Conservation (phyloP, 2,329 filamentous ascomycete species). For the Pyricularia sp. region DNA sequence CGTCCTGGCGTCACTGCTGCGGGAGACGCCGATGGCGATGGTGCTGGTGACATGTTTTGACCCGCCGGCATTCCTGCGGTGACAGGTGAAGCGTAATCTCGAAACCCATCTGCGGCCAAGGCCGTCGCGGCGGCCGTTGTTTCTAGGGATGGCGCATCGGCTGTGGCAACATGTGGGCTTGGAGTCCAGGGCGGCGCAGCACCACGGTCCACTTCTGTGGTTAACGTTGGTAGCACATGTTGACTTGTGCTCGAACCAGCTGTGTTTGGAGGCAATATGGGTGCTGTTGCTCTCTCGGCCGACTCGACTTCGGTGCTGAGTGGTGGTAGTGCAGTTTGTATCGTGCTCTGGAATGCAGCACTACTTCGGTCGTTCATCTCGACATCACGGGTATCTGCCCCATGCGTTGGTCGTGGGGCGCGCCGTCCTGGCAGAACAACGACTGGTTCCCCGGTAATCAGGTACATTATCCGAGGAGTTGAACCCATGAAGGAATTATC, state of each 20-base stretch:
- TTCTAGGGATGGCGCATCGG: not conserved
- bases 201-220: not conserved
- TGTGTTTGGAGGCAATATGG: not conserved
- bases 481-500: conserved; percentile 11
- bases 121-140: not conserved
- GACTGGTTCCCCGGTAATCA: conserved; percentile 13
- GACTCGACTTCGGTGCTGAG: not conserved
- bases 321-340: not conserved
- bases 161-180: not conserved
- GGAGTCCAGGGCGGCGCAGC: not conserved
- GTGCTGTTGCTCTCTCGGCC: not conserved
- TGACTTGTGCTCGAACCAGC: not conserved
- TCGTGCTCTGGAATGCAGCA: not conserved
- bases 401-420: conserved; percentile 9
- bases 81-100: not conserved
- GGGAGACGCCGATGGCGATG: not conserved
- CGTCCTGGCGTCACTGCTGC: not conserved
- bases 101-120: not conserved
- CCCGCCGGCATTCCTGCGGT: not conserved
- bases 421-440: conserved; percentile 11
- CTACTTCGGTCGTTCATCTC: not conserved
- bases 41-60: not conserved
- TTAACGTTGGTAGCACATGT: not conserved
- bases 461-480: conserved; percentile 14
- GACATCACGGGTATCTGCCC: not conserved